Base-by-base conservation (phyloP, 2,329 filamentous ascomycete genomes). In the Colletotrichum kahawae region DNA sequence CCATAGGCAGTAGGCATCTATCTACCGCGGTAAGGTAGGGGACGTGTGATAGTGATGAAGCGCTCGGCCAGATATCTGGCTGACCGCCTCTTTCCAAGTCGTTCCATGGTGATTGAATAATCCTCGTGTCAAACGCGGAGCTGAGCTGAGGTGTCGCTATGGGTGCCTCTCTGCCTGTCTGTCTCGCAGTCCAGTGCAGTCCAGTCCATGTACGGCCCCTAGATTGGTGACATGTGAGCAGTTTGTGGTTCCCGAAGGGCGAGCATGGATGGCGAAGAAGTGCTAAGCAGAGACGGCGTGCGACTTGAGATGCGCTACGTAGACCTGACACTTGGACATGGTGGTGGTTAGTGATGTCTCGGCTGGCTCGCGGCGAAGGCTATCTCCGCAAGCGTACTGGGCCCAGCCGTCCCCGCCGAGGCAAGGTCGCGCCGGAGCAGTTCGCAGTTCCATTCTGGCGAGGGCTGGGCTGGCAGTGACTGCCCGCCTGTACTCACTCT, bases 201-300 rank as follows among this genome's bases (percentile, higher is more conserved):
- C 43, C 43, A 51, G 43, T 51, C 43, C 43, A 51, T n/a, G 43
- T 51, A 51, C 43, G 43, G 43, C n/a, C 43, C 43, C n/a, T 51
- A 51, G 43, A 51, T 63, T 31, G 16, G 69, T 75, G 73, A 68
- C 73, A 75, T 75, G 73, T 75, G 73, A 75, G 73, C 63, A 74
- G 67, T 73, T 34, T 56, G 69, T 68, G 70, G 56, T 72, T 73
- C 63, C 57, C 69, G 64, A 73, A 54, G 48, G 27, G 56, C 62
- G 38, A 57, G 56, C 51, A 56, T 62, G 38, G 43, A 60, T 67
- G 69, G 67, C 69, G 38, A 64, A 59, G 33, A 13, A 27, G 56
- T 72, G 73, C 73, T 72, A 72, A 68, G 69, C 69, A 73, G 63
- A 59, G 73, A 72, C 48, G 73, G 48, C 57, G 73, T 56, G 67